These are phyloP conservation scores for Phytophthora kernoviae DNA, from an alignment of 352 stramenopile genomes.

Conservation along the genomic window DNA sequence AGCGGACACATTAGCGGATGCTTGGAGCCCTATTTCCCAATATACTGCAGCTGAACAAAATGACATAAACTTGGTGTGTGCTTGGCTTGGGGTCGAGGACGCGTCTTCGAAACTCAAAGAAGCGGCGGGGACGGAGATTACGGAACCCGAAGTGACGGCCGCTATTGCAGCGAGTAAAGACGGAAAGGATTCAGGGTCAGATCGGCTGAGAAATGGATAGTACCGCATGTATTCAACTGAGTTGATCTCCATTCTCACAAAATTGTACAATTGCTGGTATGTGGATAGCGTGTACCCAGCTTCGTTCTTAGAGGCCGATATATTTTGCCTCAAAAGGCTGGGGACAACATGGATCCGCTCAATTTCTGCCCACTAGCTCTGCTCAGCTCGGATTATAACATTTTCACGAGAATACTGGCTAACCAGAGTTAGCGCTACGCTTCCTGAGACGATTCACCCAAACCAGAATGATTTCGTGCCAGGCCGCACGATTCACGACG, in stretches of 20 bases:
- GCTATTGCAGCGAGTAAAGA: not conserved
- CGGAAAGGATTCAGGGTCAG: not conserved
- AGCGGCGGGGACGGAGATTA: not conserved
- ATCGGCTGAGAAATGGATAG: constrained; percentile 8
- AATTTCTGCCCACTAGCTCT: constrained; percentile 11
- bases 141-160: not conserved
- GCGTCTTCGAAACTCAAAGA: no score
- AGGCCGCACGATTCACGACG: not conserved
- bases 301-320: constrained; percentile 4
- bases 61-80: no score
- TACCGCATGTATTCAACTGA: not conserved
- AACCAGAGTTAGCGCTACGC: not conserved
- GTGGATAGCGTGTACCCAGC: not conserved
- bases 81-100: no score
- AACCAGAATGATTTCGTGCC: constrained; percentile 10
- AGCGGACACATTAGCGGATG: not conserved
- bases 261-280: constrained; percentile 5
- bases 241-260: constrained; percentile 1
- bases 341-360: not conserved
- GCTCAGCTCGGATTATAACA: constrained; percentile 16
- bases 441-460: not conserved
- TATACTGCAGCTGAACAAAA: no score
- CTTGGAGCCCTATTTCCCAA: not conserved
- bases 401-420: not conserved
- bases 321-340: constrained; percentile 11